A percentile compares a stretch with the other conserved stretches of the same genome.
These are phyloP conservation scores for Thelonectria rubi DNA, from an alignment of 2,329 filamentous ascomycete species.

Conservation along the genomic window DNA sequence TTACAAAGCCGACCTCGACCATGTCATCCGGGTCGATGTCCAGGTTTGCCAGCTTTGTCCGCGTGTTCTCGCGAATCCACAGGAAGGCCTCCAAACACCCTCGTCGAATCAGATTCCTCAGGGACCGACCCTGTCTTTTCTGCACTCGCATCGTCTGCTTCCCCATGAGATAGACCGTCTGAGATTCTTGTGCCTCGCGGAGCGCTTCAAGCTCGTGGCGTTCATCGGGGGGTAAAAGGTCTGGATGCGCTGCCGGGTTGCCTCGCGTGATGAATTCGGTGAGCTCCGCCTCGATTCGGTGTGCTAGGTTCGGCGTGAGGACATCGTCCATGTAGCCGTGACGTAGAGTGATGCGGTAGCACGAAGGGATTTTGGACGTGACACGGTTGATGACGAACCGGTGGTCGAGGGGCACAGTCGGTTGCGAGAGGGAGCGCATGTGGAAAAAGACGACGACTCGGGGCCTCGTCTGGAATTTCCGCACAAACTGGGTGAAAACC, in stretches of 20 bases:
- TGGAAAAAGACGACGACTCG: slow-evolving; percentile 80
- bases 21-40: slow-evolving; percentile 60
- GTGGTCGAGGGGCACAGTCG: slow-evolving; percentile 60
- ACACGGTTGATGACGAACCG: slow-evolving; percentile 57
- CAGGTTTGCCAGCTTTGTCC: slow-evolving; percentile 72
- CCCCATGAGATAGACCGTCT: slow-evolving; percentile 66
- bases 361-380: slow-evolving; percentile 61
- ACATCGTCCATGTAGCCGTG: slow-evolving; percentile 80
- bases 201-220: slow-evolving; percentile 55
- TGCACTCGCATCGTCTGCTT: slow-evolving; percentile 66
- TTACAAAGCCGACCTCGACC: slow-evolving; percentile 75
- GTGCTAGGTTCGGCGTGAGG: slow-evolving; percentile 69
- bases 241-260: slow-evolving; percentile 38
- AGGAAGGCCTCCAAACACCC: slow-evolving; percentile 64
- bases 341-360: slow-evolving; percentile 74
- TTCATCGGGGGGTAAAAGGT: slow-evolving; percentile 37
- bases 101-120: slow-evolving; percentile 50
- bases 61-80: slow-evolving; percentile 72
- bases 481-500: slow-evolving; percentile 74
- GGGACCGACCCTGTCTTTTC: slow-evolving; percentile 51
- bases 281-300: slow-evolving; percentile 66
- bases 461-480: slow-evolving; percentile 73
- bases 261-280: slow-evolving; percentile 60
- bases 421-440: slow-evolving; percentile 69
- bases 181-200: slow-evolving; percentile 54